phyloP scores from a whole-genome alignment of 1,139 yeast genomes.

The Yamadazyma friedrichii region DNA sequence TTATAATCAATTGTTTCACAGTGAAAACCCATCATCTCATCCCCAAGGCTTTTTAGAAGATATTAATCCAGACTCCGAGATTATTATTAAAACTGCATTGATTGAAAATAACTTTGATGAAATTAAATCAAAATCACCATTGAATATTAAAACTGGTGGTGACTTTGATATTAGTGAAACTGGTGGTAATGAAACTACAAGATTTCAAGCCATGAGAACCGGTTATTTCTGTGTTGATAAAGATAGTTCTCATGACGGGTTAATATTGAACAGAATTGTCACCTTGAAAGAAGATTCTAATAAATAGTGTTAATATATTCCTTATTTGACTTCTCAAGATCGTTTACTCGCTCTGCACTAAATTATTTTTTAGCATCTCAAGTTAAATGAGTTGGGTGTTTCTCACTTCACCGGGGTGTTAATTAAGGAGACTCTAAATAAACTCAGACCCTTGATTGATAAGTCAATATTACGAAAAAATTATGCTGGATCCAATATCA shows the following conservation, averaged over 20 bases:
- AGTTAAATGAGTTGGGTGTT: too few relatives aligned
- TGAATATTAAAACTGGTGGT: slow-evolving; percentile 68
- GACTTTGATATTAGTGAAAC: slow-evolving; percentile 69
- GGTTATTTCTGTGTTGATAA: slow-evolving; percentile 94
- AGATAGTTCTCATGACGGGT: slow-evolving; percentile 56
- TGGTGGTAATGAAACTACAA: slow-evolving; percentile 71
- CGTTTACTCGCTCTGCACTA: too few relatives aligned
- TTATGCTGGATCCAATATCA: too few relatives aligned
- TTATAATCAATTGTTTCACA: slow-evolving; percentile 82
- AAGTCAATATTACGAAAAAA: too few relatives aligned
- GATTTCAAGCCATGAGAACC: slow-evolving; percentile 97
- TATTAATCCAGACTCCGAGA: slow-evolving; percentile 77
- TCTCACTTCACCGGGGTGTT: too few relatives aligned
- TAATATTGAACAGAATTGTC: slow-evolving; percentile 84
- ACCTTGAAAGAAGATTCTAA: slow-evolving; percentile 74
- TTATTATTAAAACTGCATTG: slow-evolving; percentile 60
- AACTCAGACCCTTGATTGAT: too few relatives aligned
- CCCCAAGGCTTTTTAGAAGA: slow-evolving; percentile 89
- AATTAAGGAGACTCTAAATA: too few relatives aligned
- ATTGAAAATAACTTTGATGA: slow-evolving; percentile 79
- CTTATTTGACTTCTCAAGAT: not conserved
- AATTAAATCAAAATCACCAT: slow-evolving; percentile 69
- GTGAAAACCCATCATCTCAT: slow-evolving; percentile 86
- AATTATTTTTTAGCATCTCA: too few relatives aligned
- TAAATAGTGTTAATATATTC: slow-evolving; percentile 5